Evolutionary conservation across 225 moss, liverwort and hornwort species (phyloP), one percentile per base, ranked within the genome.

Genomic region (Climacium dendroides): DNA sequence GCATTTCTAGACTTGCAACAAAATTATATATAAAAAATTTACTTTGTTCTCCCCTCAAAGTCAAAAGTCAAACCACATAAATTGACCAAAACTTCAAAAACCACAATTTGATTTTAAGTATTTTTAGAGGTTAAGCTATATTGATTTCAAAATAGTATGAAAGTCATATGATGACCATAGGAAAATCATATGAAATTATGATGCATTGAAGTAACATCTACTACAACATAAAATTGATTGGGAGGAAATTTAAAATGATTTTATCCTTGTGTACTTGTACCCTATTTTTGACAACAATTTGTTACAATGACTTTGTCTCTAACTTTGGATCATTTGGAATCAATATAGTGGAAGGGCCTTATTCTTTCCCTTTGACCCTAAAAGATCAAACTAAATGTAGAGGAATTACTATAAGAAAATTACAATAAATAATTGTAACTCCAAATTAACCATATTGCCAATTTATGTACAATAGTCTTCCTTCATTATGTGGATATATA

Each of bases 1-100:
- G 6, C 20, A 20, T n/a, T n/a, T 66, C 2, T 0, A 6, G 1
- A n/a, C 20, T 20, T n/a, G 66, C 6, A n/a, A n/a, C 6, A n/a
- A 66, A 30, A n/a, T 3, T 35, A 4, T 1, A 0, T 20, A 66
- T 20, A 2, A 16, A 35, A 19, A 35, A 10, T 18, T 66, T 20
- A 2, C 6, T 66, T 34, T 34, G 1, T 64, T 0, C 17, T 64
- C 16, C 16, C 3, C 2, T 3, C 1, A 64, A 64, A 64, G 35
- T 19, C 16, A 3, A 32, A 62, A 62, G 30, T 62, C 5, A 34
- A 34, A 18, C 2, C 1, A 9, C 29, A 32, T 2, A 1, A 32
- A 5, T 32, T 32, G 63, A 17, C 17, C 7, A 5, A 63, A 32
- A 63, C n/a, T n/a, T n/a, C n/a, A n/a, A n/a, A n/a, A n/a, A n/a